Evolutionary conservation across 352 stramenopile genomes (phyloP).

Genomic region (Discostella stelligera): DNA sequence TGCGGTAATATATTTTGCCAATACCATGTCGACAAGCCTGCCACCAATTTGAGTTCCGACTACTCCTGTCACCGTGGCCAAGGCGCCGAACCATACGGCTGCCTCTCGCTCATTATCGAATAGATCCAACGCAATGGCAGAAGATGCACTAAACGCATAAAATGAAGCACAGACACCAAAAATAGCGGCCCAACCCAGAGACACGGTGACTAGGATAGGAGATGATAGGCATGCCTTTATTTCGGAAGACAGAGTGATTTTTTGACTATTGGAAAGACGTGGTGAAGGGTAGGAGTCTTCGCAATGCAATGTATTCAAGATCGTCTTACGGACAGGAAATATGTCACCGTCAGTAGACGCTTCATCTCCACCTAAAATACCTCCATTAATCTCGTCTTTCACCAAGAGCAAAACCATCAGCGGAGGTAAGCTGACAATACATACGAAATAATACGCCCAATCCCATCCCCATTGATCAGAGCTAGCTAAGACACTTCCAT

Average conservation of each 20-base stretch:
- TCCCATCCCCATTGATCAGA: conserved; percentile 40
- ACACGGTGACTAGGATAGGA: conserved; percentile 43
- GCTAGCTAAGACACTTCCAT: conserved; percentile 43
- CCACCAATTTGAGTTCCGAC: conserved; percentile 49
- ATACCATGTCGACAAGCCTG: conserved; percentile 41
- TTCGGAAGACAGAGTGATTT: conserved; percentile 52
- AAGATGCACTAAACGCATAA: conserved; percentile 42
- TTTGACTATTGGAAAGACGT: conserved; percentile 9
- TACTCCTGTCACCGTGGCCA: conserved; percentile 34
- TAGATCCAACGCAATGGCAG: conserved; percentile 42
- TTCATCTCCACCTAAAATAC: conserved; percentile 46
- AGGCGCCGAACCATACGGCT: conserved; percentile 46
- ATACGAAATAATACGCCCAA: conserved; percentile 54
- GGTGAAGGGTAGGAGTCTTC: no score
- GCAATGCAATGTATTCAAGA: conserved; percentile 1
- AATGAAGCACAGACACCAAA: conserved; percentile 10
- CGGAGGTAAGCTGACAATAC: conserved; percentile 34
- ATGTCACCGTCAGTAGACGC: no score
- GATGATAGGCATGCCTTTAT: conserved; percentile 51
- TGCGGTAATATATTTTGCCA: conserved; percentile 20
- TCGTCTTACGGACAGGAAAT: conserved; percentile 10
- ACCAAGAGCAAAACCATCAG: conserved; percentile 45
- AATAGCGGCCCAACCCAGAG: conserved; percentile 45
- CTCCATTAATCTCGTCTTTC: conserved; percentile 44
- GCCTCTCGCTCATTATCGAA: conserved; percentile 48